Percentiles rank a stretch among this genome's conserved stretches.
phyloP scores from a whole-genome alignment of 139 green algal species.

The Pseudopediastrum boryanum region DNA sequence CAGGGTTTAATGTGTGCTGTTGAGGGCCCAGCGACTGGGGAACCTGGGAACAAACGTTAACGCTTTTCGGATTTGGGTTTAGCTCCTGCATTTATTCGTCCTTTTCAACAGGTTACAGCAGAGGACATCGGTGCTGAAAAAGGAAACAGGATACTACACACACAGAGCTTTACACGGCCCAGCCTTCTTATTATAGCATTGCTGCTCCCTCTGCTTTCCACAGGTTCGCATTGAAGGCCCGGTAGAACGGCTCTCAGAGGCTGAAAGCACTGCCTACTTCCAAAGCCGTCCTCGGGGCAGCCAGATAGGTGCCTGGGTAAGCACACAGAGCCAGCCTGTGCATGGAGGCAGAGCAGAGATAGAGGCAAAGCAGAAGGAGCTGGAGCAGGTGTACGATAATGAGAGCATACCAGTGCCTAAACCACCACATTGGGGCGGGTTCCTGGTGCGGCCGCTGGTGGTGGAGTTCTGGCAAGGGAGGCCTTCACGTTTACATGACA shows the following conservation, averaged over 20 bases:
- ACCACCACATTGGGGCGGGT: constrained; percentile 86
- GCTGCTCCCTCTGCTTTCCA: neutral
- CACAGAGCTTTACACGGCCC: neutral
- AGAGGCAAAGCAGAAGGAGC: constrained; percentile 48
- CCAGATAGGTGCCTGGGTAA: constrained; percentile 82
- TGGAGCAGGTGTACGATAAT: constrained; percentile 49
- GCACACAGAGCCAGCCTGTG: constrained; percentile 67
- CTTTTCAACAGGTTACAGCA: too few relatives aligned
- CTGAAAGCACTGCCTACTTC: constrained; percentile 87
- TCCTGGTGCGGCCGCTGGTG: constrained; percentile 63
- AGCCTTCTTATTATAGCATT: neutral
- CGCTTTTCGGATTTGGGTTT: too few relatives aligned
- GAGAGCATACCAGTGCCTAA: constrained; percentile 53
- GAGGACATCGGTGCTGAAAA: neutral
- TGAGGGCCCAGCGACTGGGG: too few relatives aligned
- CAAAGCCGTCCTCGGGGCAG: constrained; percentile 74
- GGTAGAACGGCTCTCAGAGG: constrained; percentile 67
- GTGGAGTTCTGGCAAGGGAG: constrained; percentile 94
- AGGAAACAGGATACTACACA: neutral
- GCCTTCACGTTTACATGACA: constrained; percentile 82
- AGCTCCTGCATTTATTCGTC: too few relatives aligned
- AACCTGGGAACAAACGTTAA: too few relatives aligned
- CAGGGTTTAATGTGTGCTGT: too few relatives aligned
- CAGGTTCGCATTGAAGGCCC: constrained; percentile 84
- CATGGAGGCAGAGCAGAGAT: constrained; percentile 53